phyloP scores from a whole-genome alignment of 2,329 filamentous ascomycete genomes.

The Clonostachys solani region DNA sequence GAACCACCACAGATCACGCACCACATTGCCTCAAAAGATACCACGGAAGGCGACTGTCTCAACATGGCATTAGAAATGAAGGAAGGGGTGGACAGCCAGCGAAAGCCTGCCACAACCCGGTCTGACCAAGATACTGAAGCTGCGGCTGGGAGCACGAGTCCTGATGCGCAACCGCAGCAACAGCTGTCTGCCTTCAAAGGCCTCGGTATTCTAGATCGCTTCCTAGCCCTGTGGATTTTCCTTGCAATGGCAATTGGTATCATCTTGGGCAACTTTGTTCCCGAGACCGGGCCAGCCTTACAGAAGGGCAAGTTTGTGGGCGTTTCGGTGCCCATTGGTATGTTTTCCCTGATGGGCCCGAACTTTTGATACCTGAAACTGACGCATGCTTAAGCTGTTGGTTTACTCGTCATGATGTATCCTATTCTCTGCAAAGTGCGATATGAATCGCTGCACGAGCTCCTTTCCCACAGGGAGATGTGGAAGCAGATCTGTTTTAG shows the following conservation, averaged over 20 bases:
- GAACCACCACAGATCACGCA: too few species aligned
- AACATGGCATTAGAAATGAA: background rate
- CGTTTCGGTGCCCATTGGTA: conserved; percentile 62
- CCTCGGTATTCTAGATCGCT: conserved; percentile 57
- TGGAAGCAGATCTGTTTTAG: conserved; percentile 82
- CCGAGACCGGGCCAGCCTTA: conserved; percentile 53
- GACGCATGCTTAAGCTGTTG: conserved; percentile 51
- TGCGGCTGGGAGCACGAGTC: background rate
- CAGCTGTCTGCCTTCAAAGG: conserved; percentile 41
- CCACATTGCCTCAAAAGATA: too few species aligned
- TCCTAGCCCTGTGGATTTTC: conserved; percentile 69
- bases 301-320: conserved; percentile 70
- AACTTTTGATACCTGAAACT: background rate
- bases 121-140: background rate
- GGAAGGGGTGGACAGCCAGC: background rate
- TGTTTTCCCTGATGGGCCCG: background rate
- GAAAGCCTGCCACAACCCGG: background rate
- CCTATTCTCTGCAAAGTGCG: conserved; percentile 85
- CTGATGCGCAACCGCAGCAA: conserved; percentile 4
- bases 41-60: background rate
- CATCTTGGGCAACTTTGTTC: conserved; percentile 71
- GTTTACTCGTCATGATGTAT: conserved; percentile 90
- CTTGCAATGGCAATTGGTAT: conserved; percentile 75
- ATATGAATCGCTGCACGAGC: conserved; percentile 68
- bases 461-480: conserved; percentile 56